Evolutionary conservation across 176 grass and related monocot species (phyloP).

Genomic region (Bothriochloa decipiens): DNA sequence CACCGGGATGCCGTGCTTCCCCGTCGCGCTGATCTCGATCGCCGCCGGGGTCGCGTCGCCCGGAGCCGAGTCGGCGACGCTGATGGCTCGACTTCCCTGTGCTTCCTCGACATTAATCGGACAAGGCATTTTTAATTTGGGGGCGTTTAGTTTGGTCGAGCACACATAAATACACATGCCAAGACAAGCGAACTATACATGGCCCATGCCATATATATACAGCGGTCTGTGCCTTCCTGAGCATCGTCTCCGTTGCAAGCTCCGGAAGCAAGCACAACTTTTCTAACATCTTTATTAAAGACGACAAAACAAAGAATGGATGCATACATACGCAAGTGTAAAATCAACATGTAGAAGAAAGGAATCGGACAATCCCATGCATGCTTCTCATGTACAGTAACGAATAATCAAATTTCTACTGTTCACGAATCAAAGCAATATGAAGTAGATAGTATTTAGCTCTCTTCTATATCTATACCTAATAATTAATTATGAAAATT

Average conservation of each 20-base stretch:
- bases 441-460: too few species aligned
- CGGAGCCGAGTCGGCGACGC: not conserved
- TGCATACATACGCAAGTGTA: not conserved
- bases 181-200: not conserved
- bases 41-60: not conserved
- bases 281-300: not conserved
- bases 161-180: not conserved
- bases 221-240: not conserved
- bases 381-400: not conserved
- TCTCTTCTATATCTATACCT: too few species aligned
- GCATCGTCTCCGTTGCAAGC: not conserved
- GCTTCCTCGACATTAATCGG: not conserved
- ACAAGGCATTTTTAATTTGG: conserved; percentile 2
- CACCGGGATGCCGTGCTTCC: conserved; percentile 27
- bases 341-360: not conserved
- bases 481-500: too few species aligned
- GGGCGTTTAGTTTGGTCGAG: not conserved
- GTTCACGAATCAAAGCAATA: too few species aligned
- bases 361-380: not conserved
- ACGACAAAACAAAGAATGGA: not conserved
- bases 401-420: too few species aligned
- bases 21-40: not conserved
- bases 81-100: not conserved
- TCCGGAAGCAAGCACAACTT: not conserved
- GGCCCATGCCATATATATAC: not conserved